Evolutionary conservation across 1,284 basidiomycete genomes (phyloP).

Genomic region (Moesziomyces sp.): DNA sequence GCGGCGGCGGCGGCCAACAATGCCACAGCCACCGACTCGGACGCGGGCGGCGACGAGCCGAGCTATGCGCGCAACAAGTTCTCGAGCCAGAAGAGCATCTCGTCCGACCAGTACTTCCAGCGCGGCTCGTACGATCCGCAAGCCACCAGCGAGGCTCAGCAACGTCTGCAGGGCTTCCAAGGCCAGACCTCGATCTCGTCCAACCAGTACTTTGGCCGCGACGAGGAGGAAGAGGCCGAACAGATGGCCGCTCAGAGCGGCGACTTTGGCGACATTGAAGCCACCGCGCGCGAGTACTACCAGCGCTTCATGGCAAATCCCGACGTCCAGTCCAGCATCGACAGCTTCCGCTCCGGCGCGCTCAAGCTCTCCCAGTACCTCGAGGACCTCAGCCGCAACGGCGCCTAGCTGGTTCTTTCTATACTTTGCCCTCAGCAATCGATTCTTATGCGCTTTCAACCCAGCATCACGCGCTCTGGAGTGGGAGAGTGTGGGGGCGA

Average conservation of each 20-base stretch:
- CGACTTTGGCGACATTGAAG: conserved; percentile 63
- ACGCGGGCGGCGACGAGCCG: conserved; percentile 70
- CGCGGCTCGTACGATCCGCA: conserved; percentile 86
- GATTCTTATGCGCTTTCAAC: neutral
- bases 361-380: conserved; percentile 66
- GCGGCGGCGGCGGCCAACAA: conserved; percentile 48
- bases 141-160: conserved; percentile 80
- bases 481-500: neutral
- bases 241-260: conserved; percentile 36
- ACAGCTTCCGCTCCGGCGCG: conserved; percentile 63
- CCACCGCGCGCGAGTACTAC: conserved; percentile 64
- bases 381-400: conserved; percentile 66
- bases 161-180: conserved; percentile 84
- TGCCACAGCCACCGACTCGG: conserved; percentile 23
- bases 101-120: conserved; percentile 97
- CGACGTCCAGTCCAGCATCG: conserved; percentile 66
- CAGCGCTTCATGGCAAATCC: conserved; percentile 66
- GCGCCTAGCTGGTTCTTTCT: conserved; percentile 33
- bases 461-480: neutral
- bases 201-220: conserved; percentile 77
- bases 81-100: conserved; percentile 85
- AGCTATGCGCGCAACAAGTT: conserved; percentile 90
- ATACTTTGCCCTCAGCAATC: conserved; percentile 6
- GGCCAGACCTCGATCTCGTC: conserved; percentile 94
- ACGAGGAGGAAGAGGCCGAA: conserved; percentile 78